These are phyloP conservation scores for Lactuca saligna DNA, from an alignment of 129 eudicot genomes.

Conservation along the genomic window DNA sequence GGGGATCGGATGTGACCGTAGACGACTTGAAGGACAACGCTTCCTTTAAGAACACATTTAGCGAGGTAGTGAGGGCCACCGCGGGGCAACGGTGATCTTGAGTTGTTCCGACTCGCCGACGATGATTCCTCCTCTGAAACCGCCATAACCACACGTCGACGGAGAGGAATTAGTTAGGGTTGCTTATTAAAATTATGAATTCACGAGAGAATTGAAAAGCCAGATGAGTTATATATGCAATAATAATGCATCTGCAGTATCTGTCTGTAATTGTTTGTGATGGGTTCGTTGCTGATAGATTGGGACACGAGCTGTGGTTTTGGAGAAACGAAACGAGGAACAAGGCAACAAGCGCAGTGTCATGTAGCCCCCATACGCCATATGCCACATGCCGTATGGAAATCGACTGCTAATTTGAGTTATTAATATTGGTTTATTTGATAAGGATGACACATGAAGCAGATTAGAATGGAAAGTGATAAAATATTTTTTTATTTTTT, in stretches of 20 bases:
- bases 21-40: constrained; percentile 79
- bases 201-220: background rate
- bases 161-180: constrained; percentile 21
- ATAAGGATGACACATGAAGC: too few relatives aligned
- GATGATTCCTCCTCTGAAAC: constrained; percentile 84
- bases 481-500: too few relatives aligned
- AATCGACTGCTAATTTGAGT: constrained; percentile 13
- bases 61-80: constrained; percentile 63
- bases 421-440: background rate
- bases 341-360: background rate
- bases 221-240: constrained; percentile 5
- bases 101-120: constrained; percentile 38
- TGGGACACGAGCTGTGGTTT: constrained; percentile 17
- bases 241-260: constrained; percentile 2
- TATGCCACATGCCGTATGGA: background rate
- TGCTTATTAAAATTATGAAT: constrained; percentile 9
- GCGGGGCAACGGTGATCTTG: constrained; percentile 31
- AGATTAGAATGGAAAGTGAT: too few relatives aligned
- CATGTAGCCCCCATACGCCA: constrained; percentile 2
- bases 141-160: constrained; percentile 51
- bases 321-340: constrained; percentile 19
- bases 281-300: constrained; percentile 23
- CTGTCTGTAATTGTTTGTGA: constrained; percentile 8
- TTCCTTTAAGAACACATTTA: constrained; percentile 68
- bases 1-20: constrained; percentile 80